Base-by-base conservation (phyloP, 2,329 filamentous ascomycete genomes). In the Penicillium sp. region DNA sequence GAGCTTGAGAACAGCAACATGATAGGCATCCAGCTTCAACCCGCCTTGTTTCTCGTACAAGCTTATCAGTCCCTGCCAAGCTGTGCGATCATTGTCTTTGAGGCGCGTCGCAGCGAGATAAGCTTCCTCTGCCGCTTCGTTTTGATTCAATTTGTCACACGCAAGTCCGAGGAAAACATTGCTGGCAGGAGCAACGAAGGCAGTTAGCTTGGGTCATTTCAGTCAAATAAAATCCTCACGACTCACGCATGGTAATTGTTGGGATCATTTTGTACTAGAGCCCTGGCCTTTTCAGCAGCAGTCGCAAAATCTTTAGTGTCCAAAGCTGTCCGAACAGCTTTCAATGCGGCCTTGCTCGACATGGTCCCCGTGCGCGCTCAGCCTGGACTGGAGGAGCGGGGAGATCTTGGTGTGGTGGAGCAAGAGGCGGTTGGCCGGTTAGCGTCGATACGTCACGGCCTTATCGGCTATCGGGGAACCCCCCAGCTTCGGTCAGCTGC, bases 121-220 rank as follows among this genome's bases (percentile, higher is more conserved):
- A 1, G 88, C 86, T 36, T 83, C 84, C 67, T 95, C 92, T 0
- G 95, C 88, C 41, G 91, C 89, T 6, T 89, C 86, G 7, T 83
- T 77, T 60, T 87, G 84, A 60, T 86, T 85, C 61, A 89, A 84
- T 73, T 92, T 95, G 74, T 96, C 92, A 47, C 89, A 81, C 2
- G 91, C 90, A 73, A 96, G 91, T 2, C 91, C 95, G 18, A 96
- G 81, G 71, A 97, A 96, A n/a, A 98, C 83, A 64, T 91, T 85
- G 27, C 89, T 91, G 60, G 18, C 16, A 19, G 27, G n/a, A 50
- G 35, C 19, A 41, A 46, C 46, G 36, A 24, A 27, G 47, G 14
- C 5, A 6, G 49, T 56, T 36, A 60, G 60, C 47, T 54, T 37
- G 6, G 16, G 35, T 46, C 24, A 47, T 57, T 53, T 13, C 19